Evolutionary conservation across 2,329 filamentous ascomycete species (phyloP), one percentile per base, ranked within the genome.

Genomic region (Paradendryphiella salina): DNA sequence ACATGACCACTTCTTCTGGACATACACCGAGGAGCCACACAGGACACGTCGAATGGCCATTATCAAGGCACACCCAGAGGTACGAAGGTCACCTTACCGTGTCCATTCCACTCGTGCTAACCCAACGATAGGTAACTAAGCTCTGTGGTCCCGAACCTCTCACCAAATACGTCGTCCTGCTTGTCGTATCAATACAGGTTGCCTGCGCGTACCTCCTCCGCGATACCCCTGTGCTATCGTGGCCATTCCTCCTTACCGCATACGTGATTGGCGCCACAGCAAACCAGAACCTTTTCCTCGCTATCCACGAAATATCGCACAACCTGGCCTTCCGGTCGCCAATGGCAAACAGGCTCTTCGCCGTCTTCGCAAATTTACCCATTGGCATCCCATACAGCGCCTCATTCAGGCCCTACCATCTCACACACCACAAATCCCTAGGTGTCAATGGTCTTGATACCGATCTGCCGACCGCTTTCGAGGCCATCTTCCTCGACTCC

Each of bases 241-340:
- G 85, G 82, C 84, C 81, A 59, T 96, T 95, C 79, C 87, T 95
- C 80, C 80, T 87, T 48, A 88, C 91, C 0, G 91, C 90, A 58
- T 99, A 99, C 76, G 77, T 96, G 46, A 81, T 99, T 56, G 94
- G 94, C 50, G 94, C 94, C 23, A 97, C 94, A 0, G 86, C 93
- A 46, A 99, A 97, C 80, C 94, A 99, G 80, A 99, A 99, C 75
- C 84, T 97, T 42, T 99, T 99, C 79, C 85, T 99, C 34, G 91
- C 94, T 52, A 99, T 99, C 69, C 94, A 99, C 78, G 94, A 99
- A 77, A 97, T 99, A 73, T 96, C 90, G 13, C 94, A 99, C 78
- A 99, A 99, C 72, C 81, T 99, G 57, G 94, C 93, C 29, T 97
- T 97, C 80, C 85, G 85, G 61, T 92, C 85, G 20, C 82, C 89